Evolutionary conservation across 2,329 filamentous ascomycete genomes (phyloP).

Genomic region (Fusarium odoratissimum): DNA sequence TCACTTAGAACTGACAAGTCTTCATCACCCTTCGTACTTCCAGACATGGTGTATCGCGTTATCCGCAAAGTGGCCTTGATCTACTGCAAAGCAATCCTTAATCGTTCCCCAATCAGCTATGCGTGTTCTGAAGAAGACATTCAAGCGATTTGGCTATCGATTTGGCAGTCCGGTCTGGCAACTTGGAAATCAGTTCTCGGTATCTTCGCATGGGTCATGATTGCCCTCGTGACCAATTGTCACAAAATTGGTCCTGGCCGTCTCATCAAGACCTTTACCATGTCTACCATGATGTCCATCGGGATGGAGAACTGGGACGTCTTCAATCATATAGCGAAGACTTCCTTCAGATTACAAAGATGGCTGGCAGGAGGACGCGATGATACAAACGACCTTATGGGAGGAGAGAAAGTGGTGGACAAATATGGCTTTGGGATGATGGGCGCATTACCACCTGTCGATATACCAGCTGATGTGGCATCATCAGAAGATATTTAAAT

Average conservation of each 20-base stretch:
- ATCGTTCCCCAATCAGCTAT: slow-evolving; percentile 55
- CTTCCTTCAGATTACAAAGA: slow-evolving; percentile 54
- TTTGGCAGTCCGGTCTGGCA: slow-evolving; percentile 60
- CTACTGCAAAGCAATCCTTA: slow-evolving; percentile 60
- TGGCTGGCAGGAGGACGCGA: slow-evolving; percentile 53
- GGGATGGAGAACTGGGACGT: slow-evolving; percentile 63
- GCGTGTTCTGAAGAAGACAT: slow-evolving; percentile 56
- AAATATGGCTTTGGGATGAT: slow-evolving; percentile 43
- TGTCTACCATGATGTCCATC: slow-evolving; percentile 57
- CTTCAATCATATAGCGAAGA: slow-evolving; percentile 51
- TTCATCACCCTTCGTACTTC: slow-evolving; percentile 34
- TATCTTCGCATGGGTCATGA: slow-evolving; percentile 61
- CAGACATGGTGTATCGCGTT: slow-evolving; percentile 60
- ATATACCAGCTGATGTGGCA: slow-evolving; percentile 28
- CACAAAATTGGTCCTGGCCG: slow-evolving; percentile 55
- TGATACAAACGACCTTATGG: slow-evolving; percentile 36
- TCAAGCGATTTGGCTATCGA: slow-evolving; percentile 57
- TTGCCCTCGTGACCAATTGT: slow-evolving; percentile 56
- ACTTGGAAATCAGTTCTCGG: slow-evolving; percentile 61
- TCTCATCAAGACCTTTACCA: slow-evolving; percentile 60
- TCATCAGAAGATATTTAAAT: background rate
- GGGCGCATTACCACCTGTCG: slow-evolving; percentile 31
- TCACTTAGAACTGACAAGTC: slow-evolving; percentile 34
- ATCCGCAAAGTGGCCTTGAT: slow-evolving; percentile 60
- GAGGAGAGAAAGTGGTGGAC: slow-evolving; percentile 43